phyloP scores from a whole-genome alignment of 139 green algal genomes.

The Zygnema circumcarinatum region DNA sequence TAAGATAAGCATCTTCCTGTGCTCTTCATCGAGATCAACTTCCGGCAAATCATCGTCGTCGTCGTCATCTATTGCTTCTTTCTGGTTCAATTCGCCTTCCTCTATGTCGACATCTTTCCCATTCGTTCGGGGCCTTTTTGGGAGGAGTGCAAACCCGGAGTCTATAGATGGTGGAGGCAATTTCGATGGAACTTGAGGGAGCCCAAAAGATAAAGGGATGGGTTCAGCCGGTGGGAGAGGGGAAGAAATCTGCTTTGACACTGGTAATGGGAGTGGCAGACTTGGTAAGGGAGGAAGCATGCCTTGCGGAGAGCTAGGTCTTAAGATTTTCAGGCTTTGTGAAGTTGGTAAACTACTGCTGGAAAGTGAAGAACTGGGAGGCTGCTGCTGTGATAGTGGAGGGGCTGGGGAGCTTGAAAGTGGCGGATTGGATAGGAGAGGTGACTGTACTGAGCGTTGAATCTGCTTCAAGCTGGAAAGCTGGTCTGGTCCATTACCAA shows the following conservation, averaged over 20 bases:
- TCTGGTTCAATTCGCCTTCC: slow-evolving; percentile 18
- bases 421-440: background rate
- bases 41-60: slow-evolving; percentile 12
- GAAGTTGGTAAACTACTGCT: no score
- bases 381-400: no score
- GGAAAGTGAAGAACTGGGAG: no score
- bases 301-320: background rate
- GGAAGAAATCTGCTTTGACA: background rate
- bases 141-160: background rate
- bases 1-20: slow-evolving; percentile 23
- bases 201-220: background rate
- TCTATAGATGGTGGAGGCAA: background rate
- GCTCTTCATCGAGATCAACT: slow-evolving; percentile 14
- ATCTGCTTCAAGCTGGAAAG: background rate
- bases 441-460: background rate
- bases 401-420: background rate
- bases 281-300: background rate
- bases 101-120: background rate
- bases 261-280: background rate
- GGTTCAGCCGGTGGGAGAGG: no score
- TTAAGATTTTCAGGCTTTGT: no score
- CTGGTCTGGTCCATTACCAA: background rate
- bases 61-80: background rate
- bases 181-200: background rate
- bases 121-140: background rate